Evolutionary conservation across 768 basidiomycete species (phyloP), one percentile per base, ranked within the genome.

Genomic region (Russula foetens): DNA sequence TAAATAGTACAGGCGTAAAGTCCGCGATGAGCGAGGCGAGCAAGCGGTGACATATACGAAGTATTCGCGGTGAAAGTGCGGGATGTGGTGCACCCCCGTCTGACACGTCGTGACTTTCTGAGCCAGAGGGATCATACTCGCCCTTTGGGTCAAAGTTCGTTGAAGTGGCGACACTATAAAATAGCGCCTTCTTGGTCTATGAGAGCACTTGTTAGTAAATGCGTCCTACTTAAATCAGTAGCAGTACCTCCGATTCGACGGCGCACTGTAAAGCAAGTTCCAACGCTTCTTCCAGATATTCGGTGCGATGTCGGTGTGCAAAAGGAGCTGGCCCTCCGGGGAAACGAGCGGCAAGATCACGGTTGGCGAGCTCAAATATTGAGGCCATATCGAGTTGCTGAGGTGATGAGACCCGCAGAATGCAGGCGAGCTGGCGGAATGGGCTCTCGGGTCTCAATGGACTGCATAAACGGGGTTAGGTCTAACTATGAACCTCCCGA

Each of bases 1-100:
- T 88, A 69, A 90, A 90, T 0, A 90, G 72, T 38, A 84, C 75
- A 2, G 88, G 86, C 0, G 86, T 85, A 68, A 90, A 89, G 69
- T 86, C 78, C 5, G 77, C 77, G 59, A 90, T 82, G 60, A 90
- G 70, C 29, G 67, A 48, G 21, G 67, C 65, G 29, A 72, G 69
- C 31, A 74, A 66, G 17, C 59, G 60, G 33, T 72, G 67, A 56
- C 71, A 73, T 24, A 66, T 58, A 21, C 49, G 63, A 41, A 64
- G 68, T 11, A 56, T 67, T 45, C 68, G 64, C 58, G 66, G 62
- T 41, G 62, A 66, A 64, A 71, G 69, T 24, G 66, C 67, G 21
- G 68, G 64, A 9, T 68, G 58, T 23, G 72, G 67, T 50, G 59
- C 49, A 21, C 50, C 60, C 43, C 63, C 53, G 47, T 53, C 51